These are phyloP conservation scores for Blastobotrys indianensis DNA, from an alignment of 1,139 yeast species.

Conservation along the genomic window DNA sequence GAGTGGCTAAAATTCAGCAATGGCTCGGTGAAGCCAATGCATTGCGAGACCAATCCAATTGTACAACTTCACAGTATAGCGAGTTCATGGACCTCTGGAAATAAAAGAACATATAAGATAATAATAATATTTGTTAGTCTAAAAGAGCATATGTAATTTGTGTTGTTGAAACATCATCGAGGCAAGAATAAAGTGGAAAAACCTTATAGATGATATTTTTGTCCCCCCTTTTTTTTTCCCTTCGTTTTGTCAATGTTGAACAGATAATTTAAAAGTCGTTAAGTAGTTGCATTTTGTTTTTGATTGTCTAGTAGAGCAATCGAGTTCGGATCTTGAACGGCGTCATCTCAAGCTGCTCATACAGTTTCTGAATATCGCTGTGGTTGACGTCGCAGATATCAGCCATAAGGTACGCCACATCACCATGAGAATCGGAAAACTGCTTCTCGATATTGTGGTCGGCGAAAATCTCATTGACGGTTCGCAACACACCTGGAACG, in stretches of 20 bases:
- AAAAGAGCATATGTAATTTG: no score
- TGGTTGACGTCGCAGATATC: conserved; percentile 85
- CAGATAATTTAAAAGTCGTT: background rate
- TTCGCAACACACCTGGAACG: conserved; percentile 97
- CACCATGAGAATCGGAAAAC: conserved; percentile 93
- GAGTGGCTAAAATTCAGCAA: conserved; percentile 59
- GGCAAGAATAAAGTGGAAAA: no score
- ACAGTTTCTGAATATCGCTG: conserved; percentile 75
- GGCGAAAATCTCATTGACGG: conserved; percentile 92
- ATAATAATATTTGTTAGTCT: no score
- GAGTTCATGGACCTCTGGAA: no score
- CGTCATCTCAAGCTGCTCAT: conserved; percentile 83
- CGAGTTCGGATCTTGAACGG: conserved; percentile 90
- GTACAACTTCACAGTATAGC: background rate
- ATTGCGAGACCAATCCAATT: conserved; percentile 13
- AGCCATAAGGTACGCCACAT: conserved; percentile 96
- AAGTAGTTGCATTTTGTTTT: background rate
- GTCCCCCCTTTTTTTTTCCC: no score
- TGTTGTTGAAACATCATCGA: no score
- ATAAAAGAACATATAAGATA: no score
- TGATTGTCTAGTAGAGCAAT: conserved; percentile 56
- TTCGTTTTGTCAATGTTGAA: background rate
- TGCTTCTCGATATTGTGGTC: conserved; percentile 97
- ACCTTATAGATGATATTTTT: no score
- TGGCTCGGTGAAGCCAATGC: conserved; percentile 70